These are phyloP conservation scores for Hymenoscyphus linearis DNA, from an alignment of 2,329 filamentous ascomycete genomes.

Conservation along the genomic window DNA sequence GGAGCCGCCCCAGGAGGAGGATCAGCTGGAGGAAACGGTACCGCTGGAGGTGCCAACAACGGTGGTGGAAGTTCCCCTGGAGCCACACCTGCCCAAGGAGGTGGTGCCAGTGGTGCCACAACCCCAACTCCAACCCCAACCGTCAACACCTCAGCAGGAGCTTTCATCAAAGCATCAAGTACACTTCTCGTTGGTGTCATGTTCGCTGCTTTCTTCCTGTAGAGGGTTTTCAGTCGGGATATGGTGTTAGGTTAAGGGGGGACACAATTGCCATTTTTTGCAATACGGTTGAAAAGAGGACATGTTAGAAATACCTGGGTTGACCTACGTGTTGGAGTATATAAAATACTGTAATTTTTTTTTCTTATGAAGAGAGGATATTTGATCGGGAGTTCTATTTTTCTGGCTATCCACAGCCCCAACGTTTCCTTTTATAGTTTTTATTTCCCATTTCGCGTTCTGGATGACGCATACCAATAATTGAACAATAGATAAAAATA, in stretches of 20 bases:
- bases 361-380: not conserved
- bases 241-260: not conserved
- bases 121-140: not conserved
- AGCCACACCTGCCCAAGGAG: not conserved
- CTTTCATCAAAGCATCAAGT: not conserved
- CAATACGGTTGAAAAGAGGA: not conserved
- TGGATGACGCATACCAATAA: not conserved
- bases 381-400: not conserved
- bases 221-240: slow-evolving; percentile 39
- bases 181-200: slow-evolving; percentile 13
- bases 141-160: not conserved
- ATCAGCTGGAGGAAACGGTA: slow-evolving; percentile 9
- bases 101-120: slow-evolving; percentile 3
- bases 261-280: not conserved
- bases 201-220: slow-evolving; percentile 7
- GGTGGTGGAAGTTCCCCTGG: not conserved
- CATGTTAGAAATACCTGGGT: not conserved
- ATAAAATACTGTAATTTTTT: not conserved
- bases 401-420: not conserved
- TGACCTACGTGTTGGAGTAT: not conserved
- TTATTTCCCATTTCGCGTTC: slow-evolving; percentile 24
- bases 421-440: slow-evolving; percentile 27
- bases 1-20: slow-evolving; percentile 3
- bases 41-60: slow-evolving; percentile 8
- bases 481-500: not conserved